Evolutionary conservation across 257 asterid species (phyloP).

Genomic region (Scutellaria minor): DNA sequence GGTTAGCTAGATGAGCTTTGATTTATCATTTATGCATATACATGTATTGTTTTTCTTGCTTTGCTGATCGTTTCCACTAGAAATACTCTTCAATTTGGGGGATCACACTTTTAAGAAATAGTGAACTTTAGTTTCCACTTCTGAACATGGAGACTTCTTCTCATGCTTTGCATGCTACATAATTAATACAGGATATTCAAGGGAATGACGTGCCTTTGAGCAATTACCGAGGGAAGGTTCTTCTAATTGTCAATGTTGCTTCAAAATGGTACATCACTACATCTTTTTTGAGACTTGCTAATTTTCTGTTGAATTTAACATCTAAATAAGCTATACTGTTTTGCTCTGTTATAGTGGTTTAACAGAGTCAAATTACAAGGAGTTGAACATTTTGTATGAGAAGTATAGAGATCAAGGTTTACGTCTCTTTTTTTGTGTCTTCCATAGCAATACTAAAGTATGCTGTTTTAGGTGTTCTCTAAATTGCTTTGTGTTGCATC

Average conservation of each 20-base stretch:
- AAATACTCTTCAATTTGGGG: neutral
- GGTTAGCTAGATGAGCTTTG: neutral
- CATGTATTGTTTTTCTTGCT: neutral
- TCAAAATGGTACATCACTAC: slow-evolving; percentile 67
- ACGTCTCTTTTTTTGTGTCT: slow-evolving; percentile 21
- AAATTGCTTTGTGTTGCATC: neutral
- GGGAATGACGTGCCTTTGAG: slow-evolving; percentile 78
- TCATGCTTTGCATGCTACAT: slow-evolving; percentile 16
- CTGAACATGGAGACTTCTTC: neutral
- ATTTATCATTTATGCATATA: neutral
- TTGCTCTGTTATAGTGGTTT: slow-evolving; percentile 56
- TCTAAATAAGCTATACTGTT: neutral
- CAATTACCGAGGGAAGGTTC: slow-evolving; percentile 75
- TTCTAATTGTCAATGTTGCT: slow-evolving; percentile 84
- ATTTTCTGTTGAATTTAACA: neutral
- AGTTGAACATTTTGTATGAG: slow-evolving; percentile 68
- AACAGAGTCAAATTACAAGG: slow-evolving; percentile 81
- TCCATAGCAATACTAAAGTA: neutral
- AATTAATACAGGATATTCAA: slow-evolving; percentile 61
- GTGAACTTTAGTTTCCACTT: neutral
- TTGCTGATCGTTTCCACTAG: slow-evolving; percentile 8
- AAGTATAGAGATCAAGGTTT: slow-evolving; percentile 82
- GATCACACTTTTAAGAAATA: neutral
- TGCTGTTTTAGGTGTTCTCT: neutral
- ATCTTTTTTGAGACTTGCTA: slow-evolving; percentile 4